Evolutionary conservation across 176 grass and related monocot species (phyloP).

Genomic region (Typha latifolia): DNA sequence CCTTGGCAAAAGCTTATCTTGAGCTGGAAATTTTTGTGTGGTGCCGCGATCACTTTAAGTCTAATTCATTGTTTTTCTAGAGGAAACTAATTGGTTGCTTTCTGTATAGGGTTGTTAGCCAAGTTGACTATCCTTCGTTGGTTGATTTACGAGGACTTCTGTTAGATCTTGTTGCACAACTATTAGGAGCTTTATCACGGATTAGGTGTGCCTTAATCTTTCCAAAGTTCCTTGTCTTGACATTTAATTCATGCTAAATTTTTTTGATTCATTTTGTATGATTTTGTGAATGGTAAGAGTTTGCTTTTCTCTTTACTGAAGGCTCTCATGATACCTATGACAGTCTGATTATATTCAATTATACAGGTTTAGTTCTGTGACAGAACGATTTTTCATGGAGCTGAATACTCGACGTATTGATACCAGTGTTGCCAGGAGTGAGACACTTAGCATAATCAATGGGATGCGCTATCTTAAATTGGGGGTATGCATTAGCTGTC

Average conservation of each 20-base stretch:
- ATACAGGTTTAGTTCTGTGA: constrained; percentile 94
- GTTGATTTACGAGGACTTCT: constrained; percentile 90
- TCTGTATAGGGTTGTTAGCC: constrained; percentile 72
- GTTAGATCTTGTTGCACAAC: constrained; percentile 90
- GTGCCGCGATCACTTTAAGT: no score
- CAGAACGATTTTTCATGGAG: constrained; percentile 94
- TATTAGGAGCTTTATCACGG: constrained; percentile 86
- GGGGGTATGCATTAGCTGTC: constrained; percentile 52
- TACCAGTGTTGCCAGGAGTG: constrained; percentile 63
- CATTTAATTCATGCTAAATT: no score
- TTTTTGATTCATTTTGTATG: no score
- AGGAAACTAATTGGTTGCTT: neutral
- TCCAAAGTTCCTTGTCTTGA: neutral
- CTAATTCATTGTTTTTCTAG: no score
- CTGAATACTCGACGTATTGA: constrained; percentile 74
- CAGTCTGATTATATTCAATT: constrained; percentile 11
- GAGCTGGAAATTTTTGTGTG: no score
- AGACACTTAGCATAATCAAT: constrained; percentile 94
- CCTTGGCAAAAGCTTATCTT: neutral
- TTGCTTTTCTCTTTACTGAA: neutral
- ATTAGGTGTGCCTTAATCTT: constrained; percentile 45
- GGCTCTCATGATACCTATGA: neutral
- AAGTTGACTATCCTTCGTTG: constrained; percentile 95
- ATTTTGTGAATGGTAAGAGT: no score
- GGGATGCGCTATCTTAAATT: constrained; percentile 99